phyloP scores from a whole-genome alignment of 1,284 basidiomycete species.

The Psilocybe mexicana region DNA sequence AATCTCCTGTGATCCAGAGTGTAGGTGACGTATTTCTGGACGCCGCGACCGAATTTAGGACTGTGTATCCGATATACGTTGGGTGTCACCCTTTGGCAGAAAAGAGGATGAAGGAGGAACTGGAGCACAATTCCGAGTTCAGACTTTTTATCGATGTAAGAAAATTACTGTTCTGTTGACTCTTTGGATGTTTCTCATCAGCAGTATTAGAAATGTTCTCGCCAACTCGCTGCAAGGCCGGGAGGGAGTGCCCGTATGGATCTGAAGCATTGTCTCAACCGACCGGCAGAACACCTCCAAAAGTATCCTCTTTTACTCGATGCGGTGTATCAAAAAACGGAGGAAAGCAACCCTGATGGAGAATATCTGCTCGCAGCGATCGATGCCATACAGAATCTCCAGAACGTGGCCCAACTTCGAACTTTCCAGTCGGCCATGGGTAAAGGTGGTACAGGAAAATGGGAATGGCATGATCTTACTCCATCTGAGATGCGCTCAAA shows the following conservation, averaged over 20 bases:
- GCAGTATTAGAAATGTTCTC: constrained; percentile 45
- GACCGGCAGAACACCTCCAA: constrained; percentile 87
- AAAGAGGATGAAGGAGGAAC: constrained; percentile 82
- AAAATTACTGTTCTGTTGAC: background rate
- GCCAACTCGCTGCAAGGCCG: constrained; percentile 53
- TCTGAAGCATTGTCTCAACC: constrained; percentile 83
- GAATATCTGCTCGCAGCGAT: constrained; percentile 80
- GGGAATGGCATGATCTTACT: constrained; percentile 90
- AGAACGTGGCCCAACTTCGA: constrained; percentile 74
- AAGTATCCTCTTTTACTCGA: constrained; percentile 89
- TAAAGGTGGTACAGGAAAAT: constrained; percentile 69
- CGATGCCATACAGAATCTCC: constrained; percentile 74
- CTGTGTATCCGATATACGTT: constrained; percentile 85
- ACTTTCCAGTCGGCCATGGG: constrained; percentile 89
- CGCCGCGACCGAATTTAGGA: constrained; percentile 86
- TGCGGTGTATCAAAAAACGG: constrained; percentile 83
- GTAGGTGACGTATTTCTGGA: constrained; percentile 92
- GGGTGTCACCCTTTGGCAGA: constrained; percentile 87
- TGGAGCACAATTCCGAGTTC: constrained; percentile 82
- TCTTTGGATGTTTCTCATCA: background rate
- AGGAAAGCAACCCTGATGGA: constrained; percentile 73
- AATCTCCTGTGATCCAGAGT: constrained; percentile 78
- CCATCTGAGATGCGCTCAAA: constrained; percentile 56
- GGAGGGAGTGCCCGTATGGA: constrained; percentile 79
- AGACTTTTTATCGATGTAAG: constrained; percentile 85